Conservation (phyloP, 441 rosid species). For the Mallotus japonicus region DNA sequence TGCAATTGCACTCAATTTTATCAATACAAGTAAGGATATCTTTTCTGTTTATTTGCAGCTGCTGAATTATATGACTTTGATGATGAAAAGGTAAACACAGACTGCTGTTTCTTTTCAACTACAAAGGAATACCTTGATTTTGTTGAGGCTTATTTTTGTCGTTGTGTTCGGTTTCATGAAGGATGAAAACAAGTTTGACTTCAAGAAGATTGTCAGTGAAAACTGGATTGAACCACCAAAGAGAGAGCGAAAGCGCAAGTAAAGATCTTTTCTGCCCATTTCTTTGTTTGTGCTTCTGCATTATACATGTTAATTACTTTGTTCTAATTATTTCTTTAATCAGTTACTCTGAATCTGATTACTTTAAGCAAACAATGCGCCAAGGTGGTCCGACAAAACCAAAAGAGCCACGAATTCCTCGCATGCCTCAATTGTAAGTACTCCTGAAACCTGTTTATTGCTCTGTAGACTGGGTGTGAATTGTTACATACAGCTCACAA, state of each 20-base stretch:
- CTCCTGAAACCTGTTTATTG: constrained; percentile 21
- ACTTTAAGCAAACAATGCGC: constrained; percentile 96
- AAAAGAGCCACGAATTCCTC: constrained; percentile 97
- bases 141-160: constrained; percentile 16
- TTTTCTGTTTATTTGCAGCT: constrained; percentile 42
- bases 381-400: constrained; percentile 98
- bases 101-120: constrained; percentile 15
- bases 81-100: constrained; percentile 59
- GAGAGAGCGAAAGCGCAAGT: constrained; percentile 99
- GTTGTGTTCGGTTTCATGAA: constrained; percentile 33
- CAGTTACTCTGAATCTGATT: constrained; percentile 97
- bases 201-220: constrained; percentile 92
- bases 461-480: not conserved
- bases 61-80: constrained; percentile 90
- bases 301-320: not conserved
- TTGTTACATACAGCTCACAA: constrained; percentile 11
- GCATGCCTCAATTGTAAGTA: constrained; percentile 96
- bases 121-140: constrained; percentile 18
- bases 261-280: constrained; percentile 27
- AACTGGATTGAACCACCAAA: constrained; percentile 99
- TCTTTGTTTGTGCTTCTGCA: constrained; percentile 7
- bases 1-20: not conserved
- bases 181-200: constrained; percentile 96
- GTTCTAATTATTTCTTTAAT: constrained; percentile 13
- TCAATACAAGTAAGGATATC: constrained; percentile 11